Evolutionary conservation across 83 land plant genomes (phyloP).

Genomic region (Picea abies): DNA sequence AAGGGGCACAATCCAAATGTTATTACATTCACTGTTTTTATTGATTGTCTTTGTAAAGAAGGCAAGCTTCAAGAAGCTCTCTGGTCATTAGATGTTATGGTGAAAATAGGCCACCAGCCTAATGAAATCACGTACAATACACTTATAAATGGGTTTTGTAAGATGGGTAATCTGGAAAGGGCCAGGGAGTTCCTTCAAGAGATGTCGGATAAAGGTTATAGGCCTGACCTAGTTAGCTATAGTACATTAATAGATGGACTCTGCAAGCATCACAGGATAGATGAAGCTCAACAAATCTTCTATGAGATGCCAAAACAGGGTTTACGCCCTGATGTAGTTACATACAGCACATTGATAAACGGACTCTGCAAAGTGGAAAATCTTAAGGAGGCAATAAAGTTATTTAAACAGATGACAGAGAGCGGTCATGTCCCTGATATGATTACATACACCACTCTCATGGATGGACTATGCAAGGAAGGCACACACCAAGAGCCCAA

Average conservation of each 20-base stretch:
- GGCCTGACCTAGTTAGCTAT: slow-evolving; percentile 24
- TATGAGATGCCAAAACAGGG: slow-evolving; percentile 18
- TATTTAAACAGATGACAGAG: slow-evolving; percentile 10
- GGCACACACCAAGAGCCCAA: not conserved
- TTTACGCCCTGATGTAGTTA: slow-evolving; percentile 22
- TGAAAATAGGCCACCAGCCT: slow-evolving; percentile 16
- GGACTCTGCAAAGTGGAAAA: slow-evolving; percentile 17
- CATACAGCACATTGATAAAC: slow-evolving; percentile 19
- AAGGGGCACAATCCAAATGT: slow-evolving; percentile 20
- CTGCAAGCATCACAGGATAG: slow-evolving; percentile 12
- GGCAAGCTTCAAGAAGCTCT: slow-evolving; percentile 26
- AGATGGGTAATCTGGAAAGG: slow-evolving; percentile 11
- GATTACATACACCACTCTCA: slow-evolving; percentile 9
- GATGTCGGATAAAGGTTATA: slow-evolving; percentile 15
- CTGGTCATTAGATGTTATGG: slow-evolving; percentile 20
- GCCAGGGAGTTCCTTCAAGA: slow-evolving; percentile 23
- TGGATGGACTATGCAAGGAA: not conserved
- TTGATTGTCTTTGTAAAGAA: slow-evolving; percentile 22
- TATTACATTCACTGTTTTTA: slow-evolving; percentile 22
- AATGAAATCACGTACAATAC: slow-evolving; percentile 26
- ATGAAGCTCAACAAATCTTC: slow-evolving; percentile 14
- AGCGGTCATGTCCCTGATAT: slow-evolving; percentile 15
- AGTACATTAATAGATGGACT: slow-evolving; percentile 21
- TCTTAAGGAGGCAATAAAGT: slow-evolving; percentile 11
- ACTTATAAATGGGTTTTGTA: slow-evolving; percentile 21